These are phyloP conservation scores for Sphagnum fallax DNA, from an alignment of 228 moss, liverwort and hornwort genomes.

Conservation along the genomic window DNA sequence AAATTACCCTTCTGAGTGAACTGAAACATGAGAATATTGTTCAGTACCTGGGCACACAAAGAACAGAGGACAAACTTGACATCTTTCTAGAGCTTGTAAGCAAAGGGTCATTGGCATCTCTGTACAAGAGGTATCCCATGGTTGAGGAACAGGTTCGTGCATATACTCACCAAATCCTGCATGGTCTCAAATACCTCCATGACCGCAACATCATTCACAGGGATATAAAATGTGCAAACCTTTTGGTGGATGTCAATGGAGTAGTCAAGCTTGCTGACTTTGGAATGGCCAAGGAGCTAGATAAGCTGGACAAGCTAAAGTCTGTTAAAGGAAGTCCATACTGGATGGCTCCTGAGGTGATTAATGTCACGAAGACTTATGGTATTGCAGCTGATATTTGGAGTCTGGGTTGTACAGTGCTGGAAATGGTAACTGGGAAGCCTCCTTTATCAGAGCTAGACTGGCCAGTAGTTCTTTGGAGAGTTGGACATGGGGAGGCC, in stretches of 20 bases:
- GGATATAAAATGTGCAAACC: slow-evolving; percentile 95
- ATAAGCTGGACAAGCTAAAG: slow-evolving; percentile 60
- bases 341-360: slow-evolving; percentile 99
- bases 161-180: slow-evolving; percentile 74
- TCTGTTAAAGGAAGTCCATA: slow-evolving; percentile 91
- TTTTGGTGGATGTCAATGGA: slow-evolving; percentile 69
- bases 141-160: slow-evolving; percentile 52
- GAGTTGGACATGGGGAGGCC: slow-evolving; percentile 78
- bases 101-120: slow-evolving; percentile 71
- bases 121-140: slow-evolving; percentile 55
- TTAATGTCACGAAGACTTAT: slow-evolving; percentile 68
- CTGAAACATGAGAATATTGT: slow-evolving; percentile 87
- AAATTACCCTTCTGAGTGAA: slow-evolving; percentile 75
- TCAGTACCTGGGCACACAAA: slow-evolving; percentile 84
- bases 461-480: slow-evolving; percentile 70
- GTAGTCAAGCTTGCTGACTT: slow-evolving; percentile 89
- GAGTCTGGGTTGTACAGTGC: slow-evolving; percentile 91
- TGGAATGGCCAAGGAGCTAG: slow-evolving; percentile 91
- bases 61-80: slow-evolving; percentile 68
- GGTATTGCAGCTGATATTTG: slow-evolving; percentile 80
- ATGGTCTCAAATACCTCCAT: slow-evolving; percentile 83
- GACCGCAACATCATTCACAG: slow-evolving; percentile 82
- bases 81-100: slow-evolving; percentile 90
- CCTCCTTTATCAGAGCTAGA: slow-evolving; percentile 80
- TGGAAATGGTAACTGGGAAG: slow-evolving; percentile 75